Evolutionary conservation across 2,329 filamentous ascomycete species (phyloP).

Genomic region (Setomelanomma holmii): DNA sequence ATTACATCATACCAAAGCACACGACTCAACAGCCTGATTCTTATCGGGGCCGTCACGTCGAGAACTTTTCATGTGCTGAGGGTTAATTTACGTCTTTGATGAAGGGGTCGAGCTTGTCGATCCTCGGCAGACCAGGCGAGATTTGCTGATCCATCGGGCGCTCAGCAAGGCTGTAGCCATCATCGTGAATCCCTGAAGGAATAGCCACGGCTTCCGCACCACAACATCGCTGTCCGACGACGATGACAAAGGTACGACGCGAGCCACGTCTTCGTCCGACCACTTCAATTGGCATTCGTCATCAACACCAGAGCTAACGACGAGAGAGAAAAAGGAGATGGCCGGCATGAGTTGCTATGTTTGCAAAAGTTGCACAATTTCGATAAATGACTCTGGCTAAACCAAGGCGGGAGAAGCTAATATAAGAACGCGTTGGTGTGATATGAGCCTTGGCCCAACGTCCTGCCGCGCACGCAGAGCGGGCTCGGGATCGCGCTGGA

Average conservation of each 20-base stretch:
- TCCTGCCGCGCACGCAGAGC: slow-evolving; percentile 10
- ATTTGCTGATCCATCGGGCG: slow-evolving; percentile 15
- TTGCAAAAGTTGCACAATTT: slow-evolving; percentile 24
- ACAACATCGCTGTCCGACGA: background rate
- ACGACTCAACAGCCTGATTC: slow-evolving; percentile 1
- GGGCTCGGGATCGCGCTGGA: slow-evolving; percentile 15
- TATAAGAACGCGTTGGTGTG: slow-evolving; percentile 19
- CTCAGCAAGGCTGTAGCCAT: background rate
- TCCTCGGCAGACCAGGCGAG: slow-evolving; percentile 13
- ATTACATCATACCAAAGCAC: background rate
- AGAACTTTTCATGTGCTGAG: background rate
- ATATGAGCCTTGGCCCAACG: slow-evolving; percentile 16
- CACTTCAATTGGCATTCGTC: background rate
- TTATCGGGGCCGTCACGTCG: slow-evolving; percentile 1
- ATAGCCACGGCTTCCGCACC: background rate
- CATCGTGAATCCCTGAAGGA: background rate
- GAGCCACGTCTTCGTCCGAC: background rate
- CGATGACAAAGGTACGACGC: background rate
- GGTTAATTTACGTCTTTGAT: slow-evolving; percentile 17
- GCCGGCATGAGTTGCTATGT: slow-evolving; percentile 12
- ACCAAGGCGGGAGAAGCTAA: slow-evolving; percentile 21
- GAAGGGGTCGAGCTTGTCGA: slow-evolving; percentile 18
- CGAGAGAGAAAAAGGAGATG: slow-evolving; percentile 11
- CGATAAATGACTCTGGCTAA: slow-evolving; percentile 13
- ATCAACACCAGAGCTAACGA: background rate